A percentile compares a stretch with the other conserved stretches of the same genome.
These are phyloP conservation scores for Suillus placidus DNA, from an alignment of 768 basidiomycete genomes.

Conservation along the genomic window DNA sequence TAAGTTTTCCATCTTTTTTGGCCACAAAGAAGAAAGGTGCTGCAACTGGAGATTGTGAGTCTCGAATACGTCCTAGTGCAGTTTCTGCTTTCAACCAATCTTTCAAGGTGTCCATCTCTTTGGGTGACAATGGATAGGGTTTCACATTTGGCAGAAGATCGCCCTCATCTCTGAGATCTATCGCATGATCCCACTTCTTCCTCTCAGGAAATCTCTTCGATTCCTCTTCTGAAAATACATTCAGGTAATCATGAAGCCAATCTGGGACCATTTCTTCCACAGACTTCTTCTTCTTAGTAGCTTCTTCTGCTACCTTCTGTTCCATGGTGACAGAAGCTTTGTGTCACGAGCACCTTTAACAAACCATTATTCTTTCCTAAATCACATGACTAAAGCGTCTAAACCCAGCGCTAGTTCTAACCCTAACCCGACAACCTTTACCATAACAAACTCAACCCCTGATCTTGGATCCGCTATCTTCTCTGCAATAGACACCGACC, in stretches of 20 bases:
- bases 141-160: background rate
- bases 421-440: too few relatives aligned
- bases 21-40: slow-evolving; percentile 16
- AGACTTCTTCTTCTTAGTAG: background rate
- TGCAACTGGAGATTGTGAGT: slow-evolving; percentile 16
- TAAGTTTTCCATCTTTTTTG: slow-evolving; percentile 15
- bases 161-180: background rate
- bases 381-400: too few relatives aligned
- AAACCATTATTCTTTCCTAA: too few relatives aligned
- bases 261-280: background rate
- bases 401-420: too few relatives aligned
- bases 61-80: slow-evolving; percentile 11
- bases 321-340: background rate
- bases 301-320: background rate
- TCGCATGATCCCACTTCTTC: slow-evolving; percentile 14
- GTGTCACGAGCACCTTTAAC: too few relatives aligned
- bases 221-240: slow-evolving; percentile 6
- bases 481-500: too few relatives aligned
- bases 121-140: background rate
- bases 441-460: too few relatives aligned
- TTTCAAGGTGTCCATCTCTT: background rate
- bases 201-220: slow-evolving; percentile 4
- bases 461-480: too few relatives aligned
- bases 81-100: slow-evolving; percentile 16
- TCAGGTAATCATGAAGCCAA: background rate